Evolutionary conservation across 257 asterid species (phyloP).

Genomic region (Eucommia ulmoides): DNA sequence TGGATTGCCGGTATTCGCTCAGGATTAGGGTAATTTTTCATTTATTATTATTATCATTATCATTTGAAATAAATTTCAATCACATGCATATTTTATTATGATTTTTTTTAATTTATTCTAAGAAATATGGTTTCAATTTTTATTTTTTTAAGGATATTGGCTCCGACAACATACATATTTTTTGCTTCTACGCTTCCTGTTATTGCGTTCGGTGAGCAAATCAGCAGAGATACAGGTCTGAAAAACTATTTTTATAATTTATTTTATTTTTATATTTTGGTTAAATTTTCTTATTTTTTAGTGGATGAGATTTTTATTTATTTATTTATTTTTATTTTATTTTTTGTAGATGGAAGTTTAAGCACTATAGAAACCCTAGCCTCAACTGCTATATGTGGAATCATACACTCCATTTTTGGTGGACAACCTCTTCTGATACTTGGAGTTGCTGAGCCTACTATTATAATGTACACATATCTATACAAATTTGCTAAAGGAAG

Average conservation of each 20-base stretch:
- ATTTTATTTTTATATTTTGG: too few relatives aligned
- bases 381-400: constrained; percentile 55
- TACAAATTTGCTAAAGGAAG: constrained; percentile 42
- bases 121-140: background rate
- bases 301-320: background rate
- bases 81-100: background rate
- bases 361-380: constrained; percentile 40
- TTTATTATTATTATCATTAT: too few relatives aligned
- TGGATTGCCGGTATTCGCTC: constrained; percentile 34
- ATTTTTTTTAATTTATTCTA: background rate
- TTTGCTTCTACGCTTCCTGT: constrained; percentile 65
- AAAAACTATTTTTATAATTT: background rate
- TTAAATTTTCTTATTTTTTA: background rate
- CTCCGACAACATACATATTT: constrained; percentile 49
- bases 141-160: constrained; percentile 27
- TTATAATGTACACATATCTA: constrained; percentile 42
- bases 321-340: too few relatives aligned
- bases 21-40: constrained; percentile 18
- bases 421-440: constrained; percentile 47
- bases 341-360: constrained; percentile 38
- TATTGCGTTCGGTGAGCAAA: constrained; percentile 55
- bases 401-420: constrained; percentile 43
- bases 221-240: constrained; percentile 43
- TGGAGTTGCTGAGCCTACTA: constrained; percentile 60
- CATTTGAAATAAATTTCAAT: too few relatives aligned